Evolutionary conservation across 495 filamentous ascomycete genomes (phyloP).

Genomic region (Apiosordaria backusii): DNA sequence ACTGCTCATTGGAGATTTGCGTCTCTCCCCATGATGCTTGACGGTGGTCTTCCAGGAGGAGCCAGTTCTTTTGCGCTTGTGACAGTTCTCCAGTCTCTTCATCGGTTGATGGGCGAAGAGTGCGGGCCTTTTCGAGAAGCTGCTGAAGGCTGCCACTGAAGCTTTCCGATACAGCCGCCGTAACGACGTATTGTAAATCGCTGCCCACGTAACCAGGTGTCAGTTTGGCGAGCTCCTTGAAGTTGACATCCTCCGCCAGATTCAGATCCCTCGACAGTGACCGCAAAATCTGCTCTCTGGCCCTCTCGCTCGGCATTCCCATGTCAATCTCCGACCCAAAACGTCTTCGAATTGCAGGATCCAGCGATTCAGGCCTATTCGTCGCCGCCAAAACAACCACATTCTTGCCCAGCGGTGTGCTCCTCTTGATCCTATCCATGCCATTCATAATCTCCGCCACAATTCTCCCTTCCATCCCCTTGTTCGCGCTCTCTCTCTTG

Average conservation of each 20-base stretch:
- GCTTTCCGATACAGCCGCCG: slow-evolving; percentile 29
- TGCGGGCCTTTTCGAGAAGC: slow-evolving; percentile 22
- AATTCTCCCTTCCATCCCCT: slow-evolving; percentile 96
- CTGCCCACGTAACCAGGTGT: slow-evolving; percentile 95
- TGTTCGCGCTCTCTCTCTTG: slow-evolving; percentile 89
- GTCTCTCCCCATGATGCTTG: slow-evolving; percentile 25
- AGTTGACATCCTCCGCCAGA: slow-evolving; percentile 70
- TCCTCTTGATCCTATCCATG: slow-evolving; percentile 78
- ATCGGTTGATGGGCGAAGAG: slow-evolving; percentile 39
- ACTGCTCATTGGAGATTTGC: slow-evolving; percentile 52
- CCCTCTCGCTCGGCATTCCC: slow-evolving; percentile 83
- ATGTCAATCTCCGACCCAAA: slow-evolving; percentile 95
- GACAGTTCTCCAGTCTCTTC: slow-evolving; percentile 53
- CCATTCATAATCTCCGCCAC: slow-evolving; percentile 90
- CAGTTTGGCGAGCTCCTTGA: slow-evolving; percentile 73
- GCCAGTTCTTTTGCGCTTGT: slow-evolving; percentile 42
- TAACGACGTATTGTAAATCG: slow-evolving; percentile 81
- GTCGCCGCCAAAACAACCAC: slow-evolving; percentile 93
- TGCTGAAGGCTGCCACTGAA: slow-evolving; percentile 26
- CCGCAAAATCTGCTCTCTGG: slow-evolving; percentile 78
- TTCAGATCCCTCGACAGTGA: slow-evolving; percentile 69
- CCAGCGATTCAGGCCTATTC: slow-evolving; percentile 85
- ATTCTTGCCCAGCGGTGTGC: slow-evolving; percentile 77
- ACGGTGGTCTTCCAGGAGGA: slow-evolving; percentile 34
- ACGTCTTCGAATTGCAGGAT: slow-evolving; percentile 78